A percentile compares a stretch with the other conserved stretches of the same genome.
Conservation (phyloP, 2,329 filamentous ascomycete species). For the Aspergillus tubingensis region DNA sequence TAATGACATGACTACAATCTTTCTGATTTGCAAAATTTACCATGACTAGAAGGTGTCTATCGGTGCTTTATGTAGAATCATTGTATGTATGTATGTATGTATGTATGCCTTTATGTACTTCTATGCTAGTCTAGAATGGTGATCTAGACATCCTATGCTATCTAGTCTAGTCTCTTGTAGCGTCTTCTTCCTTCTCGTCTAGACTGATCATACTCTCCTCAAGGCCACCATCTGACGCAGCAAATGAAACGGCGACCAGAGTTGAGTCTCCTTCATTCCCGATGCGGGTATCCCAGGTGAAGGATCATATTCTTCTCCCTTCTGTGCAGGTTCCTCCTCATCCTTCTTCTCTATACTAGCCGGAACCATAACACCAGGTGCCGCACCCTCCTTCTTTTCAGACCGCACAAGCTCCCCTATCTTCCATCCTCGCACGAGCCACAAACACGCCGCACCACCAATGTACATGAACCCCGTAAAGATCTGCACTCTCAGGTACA, state of each 20-base stretch:
- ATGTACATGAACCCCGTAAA: constrained; percentile 65
- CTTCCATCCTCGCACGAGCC: constrained; percentile 44
- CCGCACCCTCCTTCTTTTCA: constrained; percentile 15
- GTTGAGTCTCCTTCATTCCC: neutral
- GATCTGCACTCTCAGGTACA: constrained; percentile 49
- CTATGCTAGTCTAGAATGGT: neutral
- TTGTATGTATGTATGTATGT: constrained; percentile 5
- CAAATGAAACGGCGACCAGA: constrained; percentile 33
- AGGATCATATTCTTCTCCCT: constrained; percentile 16
- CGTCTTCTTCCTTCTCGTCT: neutral
- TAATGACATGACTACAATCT: constrained; percentile 2
- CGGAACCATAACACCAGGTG: neutral
- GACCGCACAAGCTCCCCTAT: constrained; percentile 32
- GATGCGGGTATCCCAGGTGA: neutral
- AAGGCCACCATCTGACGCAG: constrained; percentile 34
- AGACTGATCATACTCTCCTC: constrained; percentile 30
- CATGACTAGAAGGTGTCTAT: constrained; percentile 3
- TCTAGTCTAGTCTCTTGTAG: neutral
- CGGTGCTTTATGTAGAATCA: neutral
- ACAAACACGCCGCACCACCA: constrained; percentile 52
- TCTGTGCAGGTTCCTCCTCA: neutral
- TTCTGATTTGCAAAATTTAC: constrained; percentile 6
- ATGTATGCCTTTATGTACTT: neutral
- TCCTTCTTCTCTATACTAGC: neutral
- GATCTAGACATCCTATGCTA: neutral